Percentiles rank a stretch among this genome's conserved stretches.
These are phyloP conservation scores for Diaporthe capsici DNA, from an alignment of 2,329 filamentous ascomycete genomes.

Conservation along the genomic window DNA sequence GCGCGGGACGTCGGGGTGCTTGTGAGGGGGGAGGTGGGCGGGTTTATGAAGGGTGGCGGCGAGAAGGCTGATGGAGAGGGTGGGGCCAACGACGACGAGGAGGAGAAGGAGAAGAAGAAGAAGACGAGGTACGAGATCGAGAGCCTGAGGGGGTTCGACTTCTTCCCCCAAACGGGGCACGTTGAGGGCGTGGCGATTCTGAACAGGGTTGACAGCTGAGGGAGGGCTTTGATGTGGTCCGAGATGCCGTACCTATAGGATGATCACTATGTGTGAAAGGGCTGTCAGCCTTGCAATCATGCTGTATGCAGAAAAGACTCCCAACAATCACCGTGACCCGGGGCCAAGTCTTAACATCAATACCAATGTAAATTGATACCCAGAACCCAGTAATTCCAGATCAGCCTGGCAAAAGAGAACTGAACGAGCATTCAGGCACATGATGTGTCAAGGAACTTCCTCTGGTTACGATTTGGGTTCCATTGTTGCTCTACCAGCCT, in stretches of 20 bases:
- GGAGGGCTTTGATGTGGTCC: not conserved
- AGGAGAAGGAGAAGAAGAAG: slow-evolving; percentile 48
- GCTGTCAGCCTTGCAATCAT: not conserved
- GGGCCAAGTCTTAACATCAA: not conserved
- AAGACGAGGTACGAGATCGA: slow-evolving; percentile 83
- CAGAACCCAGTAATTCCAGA: not conserved
- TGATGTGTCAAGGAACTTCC: not conserved
- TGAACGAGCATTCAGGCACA: not conserved
- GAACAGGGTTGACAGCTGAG: slow-evolving; percentile 64
- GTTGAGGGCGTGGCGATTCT: slow-evolving; percentile 78
- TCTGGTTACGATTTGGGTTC: not conserved
- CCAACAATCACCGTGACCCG: not conserved
- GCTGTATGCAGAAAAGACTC: not conserved
- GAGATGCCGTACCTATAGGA: not conserved
- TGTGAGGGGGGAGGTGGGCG: slow-evolving; percentile 74
- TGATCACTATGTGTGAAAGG: not conserved
- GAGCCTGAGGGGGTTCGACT: slow-evolving; percentile 93
- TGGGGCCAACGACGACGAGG: slow-evolving; percentile 40
- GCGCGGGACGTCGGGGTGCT: slow-evolving; percentile 92
- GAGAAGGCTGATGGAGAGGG: slow-evolving; percentile 49
- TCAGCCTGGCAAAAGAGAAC: not conserved
- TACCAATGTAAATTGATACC: not conserved
- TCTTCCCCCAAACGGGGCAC: slow-evolving; percentile 90
- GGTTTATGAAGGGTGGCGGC: slow-evolving; percentile 36
- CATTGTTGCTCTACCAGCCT: not conserved